A percentile compares a stretch with the other conserved stretches of the same genome.
phyloP scores from a whole-genome alignment of 2,329 filamentous ascomycete genomes.

The Alternaria sp. region DNA sequence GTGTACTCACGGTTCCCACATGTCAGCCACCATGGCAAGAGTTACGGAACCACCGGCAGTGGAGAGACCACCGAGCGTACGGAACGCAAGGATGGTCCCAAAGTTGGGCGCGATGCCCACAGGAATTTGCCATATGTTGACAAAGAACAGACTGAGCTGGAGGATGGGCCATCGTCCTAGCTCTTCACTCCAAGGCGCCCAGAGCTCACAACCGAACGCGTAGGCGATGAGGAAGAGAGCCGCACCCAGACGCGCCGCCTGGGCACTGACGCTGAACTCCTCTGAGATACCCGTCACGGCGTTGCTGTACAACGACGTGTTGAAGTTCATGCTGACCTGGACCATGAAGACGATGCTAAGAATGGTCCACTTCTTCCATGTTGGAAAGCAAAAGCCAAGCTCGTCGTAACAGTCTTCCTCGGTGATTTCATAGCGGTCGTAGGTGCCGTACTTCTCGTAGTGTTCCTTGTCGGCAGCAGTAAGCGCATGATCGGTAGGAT shows the following conservation, averaged over 20 bases:
- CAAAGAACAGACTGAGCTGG: conserved; percentile 75
- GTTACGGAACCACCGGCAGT: conserved; percentile 72
- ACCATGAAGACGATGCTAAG: conserved; percentile 62
- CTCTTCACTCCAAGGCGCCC: conserved; percentile 89
- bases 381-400: conserved; percentile 59
- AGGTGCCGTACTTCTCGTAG: conserved; percentile 46
- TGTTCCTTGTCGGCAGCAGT: conserved; percentile 37
- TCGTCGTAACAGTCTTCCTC: conserved; percentile 61
- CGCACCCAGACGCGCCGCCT: conserved; percentile 75
- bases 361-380: conserved; percentile 63
- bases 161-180: conserved; percentile 79
- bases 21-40: conserved; percentile 70
- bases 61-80: conserved; percentile 50
- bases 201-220: conserved; percentile 86
- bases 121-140: conserved; percentile 74
- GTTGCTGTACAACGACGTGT: conserved; percentile 65
- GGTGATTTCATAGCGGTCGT: conserved; percentile 59
- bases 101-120: conserved; percentile 79
- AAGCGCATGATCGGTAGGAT: conserved; percentile 22
- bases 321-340: conserved; percentile 67
- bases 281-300: conserved; percentile 62
- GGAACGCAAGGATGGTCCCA: conserved; percentile 71
- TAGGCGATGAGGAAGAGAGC: conserved; percentile 82
- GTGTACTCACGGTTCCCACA: conserved; percentile 55
- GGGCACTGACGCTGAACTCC: conserved; percentile 72